A percentile compares a stretch with the other conserved stretches of the same genome.
These are phyloP conservation scores for Eucalyptus victrix DNA, from an alignment of 345 rosid species.

Conservation along the genomic window DNA sequence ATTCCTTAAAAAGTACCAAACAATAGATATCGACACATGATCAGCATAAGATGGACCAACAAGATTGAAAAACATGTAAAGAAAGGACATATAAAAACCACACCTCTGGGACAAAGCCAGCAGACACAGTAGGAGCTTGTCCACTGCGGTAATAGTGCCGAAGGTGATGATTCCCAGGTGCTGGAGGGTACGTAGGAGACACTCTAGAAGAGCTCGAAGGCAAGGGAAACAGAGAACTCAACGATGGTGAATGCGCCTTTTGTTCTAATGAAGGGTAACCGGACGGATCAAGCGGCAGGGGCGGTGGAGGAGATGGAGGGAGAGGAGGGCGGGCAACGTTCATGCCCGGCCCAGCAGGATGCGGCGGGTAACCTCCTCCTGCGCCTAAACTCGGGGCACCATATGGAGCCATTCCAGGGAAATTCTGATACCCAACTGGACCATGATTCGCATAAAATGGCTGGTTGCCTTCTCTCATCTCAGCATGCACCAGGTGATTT, in stretches of 20 bases:
- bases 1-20: conserved; percentile 1
- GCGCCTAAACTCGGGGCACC: conserved; percentile 1
- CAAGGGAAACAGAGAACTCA: conserved; percentile 41
- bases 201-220: conserved; percentile 11
- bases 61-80: background rate
- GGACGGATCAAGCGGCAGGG: conserved; percentile 34
- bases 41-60: background rate
- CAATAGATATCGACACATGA: background rate
- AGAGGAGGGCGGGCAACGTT: conserved; percentile 23
- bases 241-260: conserved; percentile 6
- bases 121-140: background rate
- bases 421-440: background rate
- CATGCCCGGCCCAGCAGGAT: background rate
- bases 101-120: background rate
- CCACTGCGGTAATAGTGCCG: background rate
- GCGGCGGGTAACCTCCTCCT: background rate
- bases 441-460: background rate
- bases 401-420: background rate
- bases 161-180: conserved; percentile 5
- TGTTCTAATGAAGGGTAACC: background rate
- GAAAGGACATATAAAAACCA: background rate
- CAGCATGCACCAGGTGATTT: background rate
- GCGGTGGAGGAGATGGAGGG: conserved; percentile 64
- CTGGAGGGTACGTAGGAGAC: conserved; percentile 8
- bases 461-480: background rate